A percentile compares a stretch with the other conserved stretches of the same genome.
These are phyloP conservation scores for Byssochlamys sp. DNA, from an alignment of 2,329 filamentous ascomycete genomes.

Conservation along the genomic window DNA sequence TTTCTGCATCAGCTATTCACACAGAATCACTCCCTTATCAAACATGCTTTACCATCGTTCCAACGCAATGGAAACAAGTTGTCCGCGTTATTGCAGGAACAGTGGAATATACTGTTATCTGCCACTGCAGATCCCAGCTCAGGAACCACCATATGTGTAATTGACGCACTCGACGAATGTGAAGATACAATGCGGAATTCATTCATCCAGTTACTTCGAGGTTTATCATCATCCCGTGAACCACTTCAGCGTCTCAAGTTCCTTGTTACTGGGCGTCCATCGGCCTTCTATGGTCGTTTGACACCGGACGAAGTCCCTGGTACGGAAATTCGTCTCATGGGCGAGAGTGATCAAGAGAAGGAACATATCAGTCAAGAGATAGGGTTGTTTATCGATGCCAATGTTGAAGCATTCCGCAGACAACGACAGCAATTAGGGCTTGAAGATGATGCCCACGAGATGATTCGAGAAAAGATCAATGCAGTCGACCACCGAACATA, in stretches of 20 bases:
- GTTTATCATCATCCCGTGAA: background rate
- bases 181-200: background rate
- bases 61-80: background rate
- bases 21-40: background rate
- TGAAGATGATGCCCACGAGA: constrained; percentile 1
- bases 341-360: background rate
- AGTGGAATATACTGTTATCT: background rate
- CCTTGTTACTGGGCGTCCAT: constrained; percentile 1
- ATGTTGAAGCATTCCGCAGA: background rate
- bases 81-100: background rate
- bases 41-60: background rate
- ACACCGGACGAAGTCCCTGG: background rate
- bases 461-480: background rate
- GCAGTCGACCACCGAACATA: background rate
- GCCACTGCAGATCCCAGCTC: background rate
- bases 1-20: constrained; percentile 1
- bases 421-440: background rate
- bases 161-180: background rate
- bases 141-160: background rate
- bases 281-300: background rate
- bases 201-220: background rate
- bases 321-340: background rate
- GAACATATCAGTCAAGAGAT: background rate
- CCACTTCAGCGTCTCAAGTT: background rate
- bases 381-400: background rate